Evolutionary conservation across 257 asterid genomes (phyloP).

Genomic region (Ilex aquifolium): DNA sequence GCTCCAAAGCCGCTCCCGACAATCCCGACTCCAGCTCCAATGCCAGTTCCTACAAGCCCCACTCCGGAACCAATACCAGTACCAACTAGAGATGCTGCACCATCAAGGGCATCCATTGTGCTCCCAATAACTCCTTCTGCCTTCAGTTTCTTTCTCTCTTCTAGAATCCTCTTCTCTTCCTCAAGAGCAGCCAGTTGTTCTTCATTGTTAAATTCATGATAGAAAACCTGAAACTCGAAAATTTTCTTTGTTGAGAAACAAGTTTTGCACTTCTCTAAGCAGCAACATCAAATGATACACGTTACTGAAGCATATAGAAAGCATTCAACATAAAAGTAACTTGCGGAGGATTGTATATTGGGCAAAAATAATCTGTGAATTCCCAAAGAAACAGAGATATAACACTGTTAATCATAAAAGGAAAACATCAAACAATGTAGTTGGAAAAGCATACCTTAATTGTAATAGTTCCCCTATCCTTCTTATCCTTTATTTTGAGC

Average conservation of each 20-base stretch:
- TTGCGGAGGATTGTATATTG: too few species aligned
- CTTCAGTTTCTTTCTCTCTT: constrained; percentile 82
- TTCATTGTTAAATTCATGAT: constrained; percentile 81
- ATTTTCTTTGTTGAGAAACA: background rate
- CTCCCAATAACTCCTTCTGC: constrained; percentile 90
- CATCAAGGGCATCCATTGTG: constrained; percentile 95
- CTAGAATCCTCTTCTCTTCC: constrained; percentile 77
- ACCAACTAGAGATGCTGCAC: constrained; percentile 69
- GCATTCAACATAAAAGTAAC: too few species aligned
- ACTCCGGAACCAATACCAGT: constrained; percentile 31
- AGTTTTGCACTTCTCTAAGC: too few species aligned
- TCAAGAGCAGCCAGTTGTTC: constrained; percentile 81
- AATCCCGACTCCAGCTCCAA: constrained; percentile 72
- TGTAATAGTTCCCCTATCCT: constrained; percentile 77
- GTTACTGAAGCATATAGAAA: too few species aligned
- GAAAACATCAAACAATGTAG: background rate
- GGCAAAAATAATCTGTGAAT: too few species aligned
- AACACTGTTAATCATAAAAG: too few species aligned
- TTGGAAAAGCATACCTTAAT: constrained; percentile 40
- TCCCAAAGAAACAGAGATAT: too few species aligned
- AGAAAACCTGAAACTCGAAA: constrained; percentile 49
- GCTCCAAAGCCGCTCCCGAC: constrained; percentile 84
- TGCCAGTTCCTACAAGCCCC: constrained; percentile 43
- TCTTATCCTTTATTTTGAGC: constrained; percentile 85
- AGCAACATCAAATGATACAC: too few species aligned